Conservation (phyloP, 345 rosid species). For the Microcos paniculata region DNA sequence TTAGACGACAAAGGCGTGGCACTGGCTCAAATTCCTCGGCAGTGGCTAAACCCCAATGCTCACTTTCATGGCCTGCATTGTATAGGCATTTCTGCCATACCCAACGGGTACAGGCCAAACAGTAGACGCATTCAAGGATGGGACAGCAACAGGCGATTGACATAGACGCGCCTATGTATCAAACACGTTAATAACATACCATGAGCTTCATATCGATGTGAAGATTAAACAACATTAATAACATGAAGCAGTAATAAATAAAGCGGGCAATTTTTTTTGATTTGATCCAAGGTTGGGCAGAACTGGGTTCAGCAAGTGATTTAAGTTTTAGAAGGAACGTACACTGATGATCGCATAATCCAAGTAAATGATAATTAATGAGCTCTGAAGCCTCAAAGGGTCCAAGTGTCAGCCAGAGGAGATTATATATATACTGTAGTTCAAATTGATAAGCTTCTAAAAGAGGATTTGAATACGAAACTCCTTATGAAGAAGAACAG, state of each 20-base stretch:
- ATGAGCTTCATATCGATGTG: neutral
- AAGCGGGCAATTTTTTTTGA: neutral
- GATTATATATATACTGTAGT: neutral
- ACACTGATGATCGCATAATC: neutral
- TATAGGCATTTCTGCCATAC: constrained; percentile 83
- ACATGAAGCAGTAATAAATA: neutral
- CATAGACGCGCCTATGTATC: constrained; percentile 55
- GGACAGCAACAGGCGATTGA: constrained; percentile 85
- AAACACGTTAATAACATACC: constrained; percentile 17
- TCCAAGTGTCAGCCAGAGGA: neutral
- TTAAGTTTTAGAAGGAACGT: neutral
- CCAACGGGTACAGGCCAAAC: constrained; percentile 89
- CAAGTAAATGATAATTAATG: neutral
- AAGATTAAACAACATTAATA: neutral
- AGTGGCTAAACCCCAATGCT: constrained; percentile 83
- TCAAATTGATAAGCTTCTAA: neutral
- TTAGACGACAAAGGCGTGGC: constrained; percentile 73
- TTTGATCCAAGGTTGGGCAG: neutral
- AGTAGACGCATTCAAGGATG: constrained; percentile 81
- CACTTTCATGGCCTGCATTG: constrained; percentile 86
- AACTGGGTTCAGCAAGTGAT: neutral
- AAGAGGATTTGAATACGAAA: neutral
- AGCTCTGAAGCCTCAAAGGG: neutral
- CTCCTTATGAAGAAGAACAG: neutral
- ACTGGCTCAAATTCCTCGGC: constrained; percentile 74